Percentiles rank a stretch among this genome's conserved stretches.
phyloP scores from a whole-genome alignment of 345 rosid genomes.

The Microthlaspi erraticum region DNA sequence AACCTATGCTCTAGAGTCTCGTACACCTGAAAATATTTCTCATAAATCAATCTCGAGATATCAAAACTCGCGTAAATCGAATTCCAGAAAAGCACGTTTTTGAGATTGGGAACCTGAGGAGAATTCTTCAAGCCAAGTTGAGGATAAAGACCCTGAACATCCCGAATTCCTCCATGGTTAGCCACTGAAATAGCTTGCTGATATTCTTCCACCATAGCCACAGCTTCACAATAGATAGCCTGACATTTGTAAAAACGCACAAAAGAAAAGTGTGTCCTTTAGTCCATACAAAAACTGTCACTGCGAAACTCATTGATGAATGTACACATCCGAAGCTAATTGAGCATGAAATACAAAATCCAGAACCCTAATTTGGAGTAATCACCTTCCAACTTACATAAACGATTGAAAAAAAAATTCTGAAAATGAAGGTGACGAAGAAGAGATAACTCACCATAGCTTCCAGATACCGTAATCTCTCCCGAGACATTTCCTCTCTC shows the following conservation, averaged over 20 bases:
- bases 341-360: neutral
- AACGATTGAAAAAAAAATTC: neutral
- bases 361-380: conserved; percentile 19
- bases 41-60: neutral
- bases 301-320: neutral
- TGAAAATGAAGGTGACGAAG: neutral
- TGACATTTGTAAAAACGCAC: conserved; percentile 29
- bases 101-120: conserved; percentile 57
- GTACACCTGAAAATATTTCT: conserved; percentile 60
- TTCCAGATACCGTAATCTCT: conserved; percentile 89
- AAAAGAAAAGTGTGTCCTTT: conserved; percentile 1
- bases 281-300: conserved; percentile 5
- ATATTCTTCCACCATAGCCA: conserved; percentile 92
- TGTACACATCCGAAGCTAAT: conserved; percentile 9
- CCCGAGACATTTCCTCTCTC: conserved; percentile 93
- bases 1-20: conserved; percentile 88
- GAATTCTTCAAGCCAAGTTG: conserved; percentile 80
- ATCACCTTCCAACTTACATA: conserved; percentile 8
- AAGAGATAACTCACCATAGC: conserved; percentile 64
- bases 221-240: conserved; percentile 90
- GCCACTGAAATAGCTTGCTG: conserved; percentile 82
- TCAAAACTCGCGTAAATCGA: neutral
- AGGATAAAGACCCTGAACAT: conserved; percentile 65
- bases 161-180: conserved; percentile 78
- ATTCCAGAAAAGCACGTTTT: neutral